Conservation (phyloP, 257 asterid species). For the Perilla frutescens region DNA sequence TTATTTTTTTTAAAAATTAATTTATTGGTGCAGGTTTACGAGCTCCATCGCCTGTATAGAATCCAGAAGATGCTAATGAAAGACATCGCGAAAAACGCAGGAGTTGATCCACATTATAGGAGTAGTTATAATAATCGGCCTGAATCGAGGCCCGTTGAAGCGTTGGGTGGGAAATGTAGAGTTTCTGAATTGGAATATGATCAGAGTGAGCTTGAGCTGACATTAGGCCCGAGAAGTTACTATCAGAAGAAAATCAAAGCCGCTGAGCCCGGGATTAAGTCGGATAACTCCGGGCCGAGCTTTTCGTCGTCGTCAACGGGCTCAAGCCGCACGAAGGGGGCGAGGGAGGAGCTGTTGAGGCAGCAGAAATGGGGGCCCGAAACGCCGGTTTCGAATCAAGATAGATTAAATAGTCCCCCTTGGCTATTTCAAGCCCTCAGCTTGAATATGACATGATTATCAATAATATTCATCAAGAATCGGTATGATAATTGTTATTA, state of each 20-base stretch:
- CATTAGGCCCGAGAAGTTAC: conserved; percentile 70
- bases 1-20: background rate
- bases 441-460: conserved; percentile 59
- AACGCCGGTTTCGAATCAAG: conserved; percentile 46
- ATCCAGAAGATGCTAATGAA: conserved; percentile 82
- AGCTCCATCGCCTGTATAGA: conserved; percentile 86
- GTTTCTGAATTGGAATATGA: conserved; percentile 43
- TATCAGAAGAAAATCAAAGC: conserved; percentile 41
- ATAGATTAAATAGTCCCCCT: conserved; percentile 63
- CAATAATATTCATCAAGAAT: background rate
- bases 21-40: conserved; percentile 57
- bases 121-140: conserved; percentile 27
- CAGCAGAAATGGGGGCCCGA: conserved; percentile 64
- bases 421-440: conserved; percentile 83
- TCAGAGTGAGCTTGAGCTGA: conserved; percentile 75
- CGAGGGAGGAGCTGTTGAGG: conserved; percentile 37
- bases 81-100: conserved; percentile 38
- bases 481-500: conserved; percentile 4
- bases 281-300: conserved; percentile 56
- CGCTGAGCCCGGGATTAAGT: conserved; percentile 33
- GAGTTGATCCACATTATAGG: conserved; percentile 27
- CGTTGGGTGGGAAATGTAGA: background rate
- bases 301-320: conserved; percentile 75
- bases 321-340: conserved; percentile 48
- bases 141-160: conserved; percentile 38